Evolutionary conservation across 176 grass and related monocot species (phyloP).

Genomic region (Tuctoria greenei): DNA sequence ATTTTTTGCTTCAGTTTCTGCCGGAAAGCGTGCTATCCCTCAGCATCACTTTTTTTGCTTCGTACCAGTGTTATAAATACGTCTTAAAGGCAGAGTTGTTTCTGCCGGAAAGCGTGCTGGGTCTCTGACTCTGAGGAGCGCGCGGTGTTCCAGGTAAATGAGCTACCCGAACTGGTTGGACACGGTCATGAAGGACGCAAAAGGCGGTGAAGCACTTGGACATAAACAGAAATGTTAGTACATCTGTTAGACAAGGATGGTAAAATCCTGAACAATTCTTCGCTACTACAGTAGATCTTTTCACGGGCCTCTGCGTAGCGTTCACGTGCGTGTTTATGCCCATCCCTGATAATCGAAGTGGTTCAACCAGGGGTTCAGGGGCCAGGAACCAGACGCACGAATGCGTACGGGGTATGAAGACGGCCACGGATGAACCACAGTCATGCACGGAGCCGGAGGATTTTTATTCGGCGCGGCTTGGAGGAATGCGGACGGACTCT

Average conservation of each 20-base stretch:
- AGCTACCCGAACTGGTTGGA: not conserved
- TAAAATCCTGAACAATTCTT: not conserved
- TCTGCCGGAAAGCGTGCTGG: conserved; percentile 5
- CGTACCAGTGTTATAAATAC: not conserved
- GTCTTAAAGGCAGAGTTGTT: not conserved
- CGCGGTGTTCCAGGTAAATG: conserved; percentile 14
- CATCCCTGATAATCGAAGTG: not conserved
- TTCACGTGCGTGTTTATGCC: too few species aligned
- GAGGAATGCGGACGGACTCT: not conserved
- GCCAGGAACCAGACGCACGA: not conserved
- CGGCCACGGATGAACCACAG: not conserved
- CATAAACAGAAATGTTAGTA: conserved; percentile 11
- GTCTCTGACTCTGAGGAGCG: not conserved
- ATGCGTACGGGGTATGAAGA: not conserved
- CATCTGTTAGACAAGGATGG: not conserved
- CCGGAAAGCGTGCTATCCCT: too few species aligned
- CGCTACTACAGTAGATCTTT: not conserved
- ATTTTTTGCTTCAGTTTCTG: too few species aligned
- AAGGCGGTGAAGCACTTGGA: not conserved
- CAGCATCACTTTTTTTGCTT: too few species aligned
- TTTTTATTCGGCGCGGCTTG: not conserved
- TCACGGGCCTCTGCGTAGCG: not conserved
- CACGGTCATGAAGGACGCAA: conserved; percentile 6
- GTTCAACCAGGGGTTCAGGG: not conserved
- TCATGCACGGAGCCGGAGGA: not conserved